Percentiles rank a stretch among this genome's conserved stretches.
Conservation (phyloP, 371 early-diverging fungal species). For the Saksenaea oblongispora region DNA sequence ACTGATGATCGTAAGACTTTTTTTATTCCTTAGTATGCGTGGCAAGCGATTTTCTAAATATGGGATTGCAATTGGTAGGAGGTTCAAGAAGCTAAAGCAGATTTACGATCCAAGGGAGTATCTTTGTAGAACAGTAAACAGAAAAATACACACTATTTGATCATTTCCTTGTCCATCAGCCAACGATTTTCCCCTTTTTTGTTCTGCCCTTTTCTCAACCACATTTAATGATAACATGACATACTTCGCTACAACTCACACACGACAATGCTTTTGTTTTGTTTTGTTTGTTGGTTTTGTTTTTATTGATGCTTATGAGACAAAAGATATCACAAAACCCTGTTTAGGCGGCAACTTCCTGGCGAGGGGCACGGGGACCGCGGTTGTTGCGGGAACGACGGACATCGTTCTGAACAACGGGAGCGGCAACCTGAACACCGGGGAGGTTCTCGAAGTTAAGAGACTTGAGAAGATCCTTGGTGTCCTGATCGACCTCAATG, state of each 20-base stretch:
- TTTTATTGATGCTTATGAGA: background rate
- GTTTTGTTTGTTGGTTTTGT: slow-evolving; percentile 10
- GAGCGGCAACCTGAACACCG: slow-evolving; percentile 66
- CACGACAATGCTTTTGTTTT: background rate
- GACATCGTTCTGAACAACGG: slow-evolving; percentile 31
- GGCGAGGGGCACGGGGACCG: slow-evolving; percentile 37
- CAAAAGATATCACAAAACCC: background rate
- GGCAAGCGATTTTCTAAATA: no score
- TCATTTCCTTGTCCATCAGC: background rate
- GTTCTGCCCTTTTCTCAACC: no score
- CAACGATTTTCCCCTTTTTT: no score
- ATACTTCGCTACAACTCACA: background rate
- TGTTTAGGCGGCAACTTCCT: background rate
- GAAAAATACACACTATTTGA: background rate
- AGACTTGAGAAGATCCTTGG: slow-evolving; percentile 94
- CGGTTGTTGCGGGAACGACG: slow-evolving; percentile 37
- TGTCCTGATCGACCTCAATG: slow-evolving; percentile 97
- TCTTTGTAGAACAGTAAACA: slow-evolving; percentile 5
- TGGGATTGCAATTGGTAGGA: slow-evolving; percentile 32
- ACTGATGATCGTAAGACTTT: slow-evolving; percentile 65
- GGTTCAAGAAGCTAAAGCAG: slow-evolving; percentile 59
- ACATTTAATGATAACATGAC: background rate
- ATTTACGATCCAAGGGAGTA: slow-evolving; percentile 56
- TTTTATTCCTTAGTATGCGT: no score
- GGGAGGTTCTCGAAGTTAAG: slow-evolving; percentile 90